Base-by-base conservation (phyloP, 805 yeast genomes). In the Saccharomyces jurei region DNA sequence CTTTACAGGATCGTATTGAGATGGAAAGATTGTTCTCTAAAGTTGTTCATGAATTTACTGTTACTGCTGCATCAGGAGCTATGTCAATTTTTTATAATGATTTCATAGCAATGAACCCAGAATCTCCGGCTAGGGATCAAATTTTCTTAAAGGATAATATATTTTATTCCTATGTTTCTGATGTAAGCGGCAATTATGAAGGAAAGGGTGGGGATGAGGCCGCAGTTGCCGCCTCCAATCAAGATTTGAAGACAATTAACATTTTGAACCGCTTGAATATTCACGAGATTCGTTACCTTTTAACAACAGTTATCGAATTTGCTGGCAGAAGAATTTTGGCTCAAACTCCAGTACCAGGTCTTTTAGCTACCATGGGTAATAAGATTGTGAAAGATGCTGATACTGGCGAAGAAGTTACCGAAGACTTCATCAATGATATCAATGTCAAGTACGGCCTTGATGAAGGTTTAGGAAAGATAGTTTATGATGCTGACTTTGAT, bases 261-360 rank as follows among this genome's bases (percentile, higher is more conserved):
- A 77, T 80, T 56, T 74, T 92, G 67, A 86, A 86, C 73, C 76
- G 82, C 61, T 71, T 86, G 48, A 89, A 86, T 62, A 65, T 81
- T 32, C 73, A 72, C 10, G 88, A 84, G 48, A 76, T 90, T 44
- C 81, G 82, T 64, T 84, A 86, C 51, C 76, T 92, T 56, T 81
- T 88, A 62, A 87, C 97, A 3, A 79, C 91, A n/a, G 78, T 90
- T 55, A 88, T 92, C 54, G 98, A 92, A 70, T 92, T 81, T 72
- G 83, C 87, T 65, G 99, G 98, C 57, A 85, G 82, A 63, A 81
- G 98, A 69, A 76, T 92, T 41, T 79, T 92, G 41, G 89, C 96
- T 69, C 98, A 92, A 74, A 88, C 96, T 13, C 96, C 97, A 11
- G 96, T 92, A 48, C 99, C 99, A 14, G 98, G 98, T 56, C 67